Conservation (phyloP, 805 yeast species). For the Peterozyma xylosa region DNA sequence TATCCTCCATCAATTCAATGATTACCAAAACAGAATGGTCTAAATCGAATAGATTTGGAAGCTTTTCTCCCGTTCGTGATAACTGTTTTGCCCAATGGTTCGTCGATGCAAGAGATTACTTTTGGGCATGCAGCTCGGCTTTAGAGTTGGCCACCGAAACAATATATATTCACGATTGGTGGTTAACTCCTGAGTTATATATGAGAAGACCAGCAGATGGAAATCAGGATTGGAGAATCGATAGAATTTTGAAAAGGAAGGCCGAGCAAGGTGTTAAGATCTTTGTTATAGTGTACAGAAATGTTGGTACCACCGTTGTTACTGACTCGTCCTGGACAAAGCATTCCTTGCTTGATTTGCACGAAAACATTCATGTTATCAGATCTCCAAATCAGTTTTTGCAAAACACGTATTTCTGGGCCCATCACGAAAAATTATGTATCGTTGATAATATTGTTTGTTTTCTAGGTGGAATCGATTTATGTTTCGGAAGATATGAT, state of each 20-base stretch:
- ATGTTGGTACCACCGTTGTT: slow-evolving; percentile 87
- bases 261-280: slow-evolving; percentile 95
- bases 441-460: slow-evolving; percentile 83
- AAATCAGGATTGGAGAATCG: slow-evolving; percentile 89
- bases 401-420: slow-evolving; percentile 95
- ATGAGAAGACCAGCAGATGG: slow-evolving; percentile 92
- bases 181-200: slow-evolving; percentile 93
- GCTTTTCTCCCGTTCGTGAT: slow-evolving; percentile 87
- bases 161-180: slow-evolving; percentile 96
- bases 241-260: slow-evolving; percentile 76
- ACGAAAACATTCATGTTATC: slow-evolving; percentile 80
- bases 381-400: slow-evolving; percentile 93
- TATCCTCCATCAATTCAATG: slow-evolving; percentile 65
- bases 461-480: slow-evolving; percentile 91
- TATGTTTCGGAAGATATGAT: slow-evolving; percentile 93
- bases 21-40: slow-evolving; percentile 65
- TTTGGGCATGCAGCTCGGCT: slow-evolving; percentile 94
- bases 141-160: slow-evolving; percentile 90
- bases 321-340: slow-evolving; percentile 94
- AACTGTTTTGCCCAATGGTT: slow-evolving; percentile 92
- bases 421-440: slow-evolving; percentile 93
- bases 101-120: slow-evolving; percentile 87
- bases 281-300: slow-evolving; percentile 85
- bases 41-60: slow-evolving; percentile 64
- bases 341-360: slow-evolving; percentile 80